A percentile compares a stretch with the other conserved stretches of the same genome.
Conservation (phyloP, 2,329 filamentous ascomycete genomes). For the Plectosphaerella sp. region DNA sequence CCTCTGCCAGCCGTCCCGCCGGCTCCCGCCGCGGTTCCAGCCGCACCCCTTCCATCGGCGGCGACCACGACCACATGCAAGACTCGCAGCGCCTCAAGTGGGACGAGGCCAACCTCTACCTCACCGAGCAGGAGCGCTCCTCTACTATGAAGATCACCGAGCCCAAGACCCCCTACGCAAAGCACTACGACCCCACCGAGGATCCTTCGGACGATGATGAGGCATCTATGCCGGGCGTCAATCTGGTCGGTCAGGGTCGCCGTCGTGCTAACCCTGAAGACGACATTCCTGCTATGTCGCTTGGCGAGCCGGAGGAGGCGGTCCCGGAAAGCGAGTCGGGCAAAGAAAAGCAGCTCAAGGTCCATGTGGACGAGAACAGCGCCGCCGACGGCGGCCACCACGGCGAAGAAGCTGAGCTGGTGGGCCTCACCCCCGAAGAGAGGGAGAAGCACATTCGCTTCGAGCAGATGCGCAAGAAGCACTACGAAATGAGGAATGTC, state of each 20-base stretch:
- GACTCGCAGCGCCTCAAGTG: constrained; percentile 78
- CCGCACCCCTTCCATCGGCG: constrained; percentile 38
- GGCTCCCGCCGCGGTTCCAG: constrained; percentile 70
- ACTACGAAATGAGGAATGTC: constrained; percentile 98
- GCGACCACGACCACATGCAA: constrained; percentile 42
- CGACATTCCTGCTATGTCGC: constrained; percentile 86
- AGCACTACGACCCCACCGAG: constrained; percentile 84
- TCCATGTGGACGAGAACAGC: constrained; percentile 67
- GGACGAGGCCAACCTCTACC: constrained; percentile 97
- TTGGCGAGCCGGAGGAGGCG: constrained; percentile 86
- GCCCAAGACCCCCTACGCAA: constrained; percentile 94
- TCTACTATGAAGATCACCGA: constrained; percentile 99
- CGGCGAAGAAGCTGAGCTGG: constrained; percentile 51
- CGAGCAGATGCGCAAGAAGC: constrained; percentile 86
- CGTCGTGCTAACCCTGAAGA: constrained; percentile 35
- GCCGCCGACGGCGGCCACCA: constrained; percentile 48
- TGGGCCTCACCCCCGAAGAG: constrained; percentile 64
- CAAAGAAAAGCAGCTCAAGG: constrained; percentile 28
- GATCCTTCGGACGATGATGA: constrained; percentile 81
- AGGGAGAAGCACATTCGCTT: constrained; percentile 88
- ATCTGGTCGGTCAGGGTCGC: constrained; percentile 47
- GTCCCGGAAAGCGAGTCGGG: constrained; percentile 43
- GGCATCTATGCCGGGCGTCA: constrained; percentile 53
- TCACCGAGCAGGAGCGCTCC: constrained; percentile 92
- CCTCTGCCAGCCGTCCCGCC: constrained; percentile 56